Evolutionary conservation across 2,329 filamentous ascomycete species (phyloP).

Genomic region (Fusarium papillatum): DNA sequence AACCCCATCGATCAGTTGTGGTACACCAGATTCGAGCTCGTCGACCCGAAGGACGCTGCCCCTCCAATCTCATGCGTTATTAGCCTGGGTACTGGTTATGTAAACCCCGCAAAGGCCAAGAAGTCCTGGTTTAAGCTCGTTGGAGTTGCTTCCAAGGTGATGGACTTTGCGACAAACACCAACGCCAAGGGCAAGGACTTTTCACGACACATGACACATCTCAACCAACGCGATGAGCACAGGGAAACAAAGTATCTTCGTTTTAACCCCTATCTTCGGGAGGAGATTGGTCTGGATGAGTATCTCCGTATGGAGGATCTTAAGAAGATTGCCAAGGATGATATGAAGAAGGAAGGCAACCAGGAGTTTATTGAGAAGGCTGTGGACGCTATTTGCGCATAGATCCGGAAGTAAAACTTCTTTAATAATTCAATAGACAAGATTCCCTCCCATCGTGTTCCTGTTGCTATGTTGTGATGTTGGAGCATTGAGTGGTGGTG

Average conservation of each 20-base stretch:
- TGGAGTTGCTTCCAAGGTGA: constrained; percentile 25
- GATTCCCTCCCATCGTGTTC: background rate
- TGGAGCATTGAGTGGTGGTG: background rate
- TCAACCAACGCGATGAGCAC: constrained; percentile 18
- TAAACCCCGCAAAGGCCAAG: background rate
- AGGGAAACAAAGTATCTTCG: constrained; percentile 23
- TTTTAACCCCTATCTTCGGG: constrained; percentile 8
- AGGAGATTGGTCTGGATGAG: constrained; percentile 29
- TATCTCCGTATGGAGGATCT: constrained; percentile 1
- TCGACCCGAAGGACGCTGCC: background rate
- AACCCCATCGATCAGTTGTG: constrained; percentile 38
- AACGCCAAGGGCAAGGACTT: constrained; percentile 40
- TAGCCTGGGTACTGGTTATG: constrained; percentile 29
- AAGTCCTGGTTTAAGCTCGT: constrained; percentile 25
- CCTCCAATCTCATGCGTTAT: constrained; percentile 25
- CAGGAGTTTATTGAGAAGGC: background rate
- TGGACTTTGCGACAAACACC: constrained; percentile 38
- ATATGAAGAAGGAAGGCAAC: background rate
- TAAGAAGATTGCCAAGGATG: background rate
- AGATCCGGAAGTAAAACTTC: background rate
- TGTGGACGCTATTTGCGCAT: background rate
- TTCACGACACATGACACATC: constrained; percentile 24
- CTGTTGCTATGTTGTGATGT: background rate
- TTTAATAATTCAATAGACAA: background rate
- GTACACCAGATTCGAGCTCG: constrained; percentile 35